Conservation (phyloP, 2,329 filamentous ascomycete genomes). For the Diplodia seriata region DNA sequence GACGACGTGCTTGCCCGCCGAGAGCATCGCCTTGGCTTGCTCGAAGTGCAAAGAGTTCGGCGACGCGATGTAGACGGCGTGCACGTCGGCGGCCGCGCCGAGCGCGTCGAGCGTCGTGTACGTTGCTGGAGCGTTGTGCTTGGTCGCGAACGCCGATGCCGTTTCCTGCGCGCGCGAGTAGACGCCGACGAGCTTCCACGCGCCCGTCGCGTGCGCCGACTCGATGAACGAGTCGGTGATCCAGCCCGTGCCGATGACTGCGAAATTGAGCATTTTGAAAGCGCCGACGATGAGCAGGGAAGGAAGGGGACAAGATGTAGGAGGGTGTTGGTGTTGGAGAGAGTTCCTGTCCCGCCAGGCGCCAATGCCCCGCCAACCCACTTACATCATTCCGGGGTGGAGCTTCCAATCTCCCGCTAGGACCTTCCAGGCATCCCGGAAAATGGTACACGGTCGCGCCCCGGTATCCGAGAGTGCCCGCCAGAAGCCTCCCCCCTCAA, state of each 20-base stretch:
- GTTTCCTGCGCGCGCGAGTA: slow-evolving; percentile 56
- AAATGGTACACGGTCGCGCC: background rate
- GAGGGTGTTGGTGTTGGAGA: background rate
- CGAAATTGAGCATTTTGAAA: slow-evolving; percentile 50
- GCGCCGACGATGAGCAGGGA: background rate
- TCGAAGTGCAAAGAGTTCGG: slow-evolving; percentile 57
- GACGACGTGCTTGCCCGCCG: slow-evolving; percentile 56
- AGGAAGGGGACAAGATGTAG: background rate
- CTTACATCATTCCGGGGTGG: slow-evolving; percentile 22
- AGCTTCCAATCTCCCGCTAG: background rate
- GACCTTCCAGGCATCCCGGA: slow-evolving; percentile 19
- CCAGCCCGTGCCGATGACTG: slow-evolving; percentile 57
- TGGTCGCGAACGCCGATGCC: slow-evolving; percentile 52
- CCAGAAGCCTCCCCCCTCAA: background rate
- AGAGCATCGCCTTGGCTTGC: slow-evolving; percentile 53
- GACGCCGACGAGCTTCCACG: slow-evolving; percentile 55
- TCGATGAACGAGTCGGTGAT: slow-evolving; percentile 58
- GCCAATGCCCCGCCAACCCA: slow-evolving; percentile 22
- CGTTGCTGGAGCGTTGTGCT: slow-evolving; percentile 45
- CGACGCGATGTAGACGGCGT: slow-evolving; percentile 57
- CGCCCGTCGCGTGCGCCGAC: slow-evolving; percentile 51
- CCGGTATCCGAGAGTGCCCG: background rate
- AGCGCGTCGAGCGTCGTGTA: slow-evolving; percentile 53
- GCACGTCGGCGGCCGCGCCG: slow-evolving; percentile 47
- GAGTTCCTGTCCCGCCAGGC: background rate